phyloP scores from a whole-genome alignment of 768 basidiomycete genomes.

The Russula dissimulans region DNA sequence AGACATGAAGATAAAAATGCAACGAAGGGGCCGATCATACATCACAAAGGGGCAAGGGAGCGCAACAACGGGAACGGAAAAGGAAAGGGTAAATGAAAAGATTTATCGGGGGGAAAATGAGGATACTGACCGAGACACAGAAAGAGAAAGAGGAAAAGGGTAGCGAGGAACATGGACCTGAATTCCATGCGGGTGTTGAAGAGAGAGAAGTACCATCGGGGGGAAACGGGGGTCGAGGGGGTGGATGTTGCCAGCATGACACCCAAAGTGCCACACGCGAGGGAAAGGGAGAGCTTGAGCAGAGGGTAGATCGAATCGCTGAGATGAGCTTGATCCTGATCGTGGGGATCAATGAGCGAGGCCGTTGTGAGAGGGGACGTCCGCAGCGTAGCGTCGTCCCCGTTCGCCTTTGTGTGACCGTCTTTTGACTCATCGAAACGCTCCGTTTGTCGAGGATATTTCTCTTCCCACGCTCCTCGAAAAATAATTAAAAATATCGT shows the following conservation, averaged over 20 bases:
- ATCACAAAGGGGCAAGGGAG: neutral
- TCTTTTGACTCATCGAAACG: neutral
- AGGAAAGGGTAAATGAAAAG: slow-evolving; percentile 4
- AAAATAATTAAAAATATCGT: neutral
- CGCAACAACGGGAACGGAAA: slow-evolving; percentile 1
- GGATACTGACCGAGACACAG: slow-evolving; percentile 59
- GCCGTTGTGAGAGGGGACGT: slow-evolving; percentile 12
- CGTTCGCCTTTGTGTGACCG: neutral
- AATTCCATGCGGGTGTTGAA: slow-evolving; percentile 52
- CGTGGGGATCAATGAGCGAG: neutral
- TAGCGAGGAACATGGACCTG: slow-evolving; percentile 59
- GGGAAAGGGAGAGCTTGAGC: slow-evolving; percentile 8
- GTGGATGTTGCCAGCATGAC: slow-evolving; percentile 12
- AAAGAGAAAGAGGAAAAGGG: slow-evolving; percentile 59
- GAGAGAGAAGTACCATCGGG: slow-evolving; percentile 38
- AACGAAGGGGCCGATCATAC: neutral
- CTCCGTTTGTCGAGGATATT: too few species aligned
- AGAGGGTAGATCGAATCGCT: neutral
- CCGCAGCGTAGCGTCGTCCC: slow-evolving; percentile 11
- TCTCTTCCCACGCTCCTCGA: too few species aligned
- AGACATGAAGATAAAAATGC: neutral
- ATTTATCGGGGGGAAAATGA: slow-evolving; percentile 1
- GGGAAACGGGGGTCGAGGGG: slow-evolving; percentile 22
- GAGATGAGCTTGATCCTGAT: neutral
- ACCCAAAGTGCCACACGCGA: slow-evolving; percentile 5